Base-by-base conservation (phyloP, 768 basidiomycete species). In the Neoboletus magnificus region DNA sequence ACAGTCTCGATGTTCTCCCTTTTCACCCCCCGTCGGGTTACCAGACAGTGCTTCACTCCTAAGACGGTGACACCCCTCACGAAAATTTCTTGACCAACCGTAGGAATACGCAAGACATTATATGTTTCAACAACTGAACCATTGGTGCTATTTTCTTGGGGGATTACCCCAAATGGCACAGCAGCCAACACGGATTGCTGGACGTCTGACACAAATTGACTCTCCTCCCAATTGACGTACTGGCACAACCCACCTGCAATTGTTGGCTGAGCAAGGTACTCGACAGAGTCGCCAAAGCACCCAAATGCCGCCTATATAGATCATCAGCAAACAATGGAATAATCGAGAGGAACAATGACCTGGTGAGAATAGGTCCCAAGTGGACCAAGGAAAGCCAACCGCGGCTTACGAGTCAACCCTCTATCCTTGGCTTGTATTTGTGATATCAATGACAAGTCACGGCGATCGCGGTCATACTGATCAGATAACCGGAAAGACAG, bases 131-230 rank as follows among this genome's bases (percentile, higher is more conserved):
- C 71, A 8, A 93, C 90, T 18, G 73, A 76, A 12, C 90, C 90
- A 60, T 84, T 86, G 35, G 82, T 86, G 16, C 83, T 83, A 62
- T 93, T 93, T 70, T 93, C 90, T 67, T 89, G 86, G 22, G 90
- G 90, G 29, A 91, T 75, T n/a, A 92, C 76, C 25, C 81, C 89
- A 46, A 82, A 75, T 32, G 74, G 70, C 15, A 72, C 64, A 7
- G 66, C 66, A 12, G 73, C 53, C 7, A 80, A 77, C 39, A 91
- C 68, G 18, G 78, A 69, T 42, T 76, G 66, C 56, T 87, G 84
- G 23, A 86, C 83, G 55, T 80, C 90, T 92, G 65, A 39, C 46
- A 32, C 15, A 37, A 9, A 20, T 59, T 45, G 40, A 54, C 45
- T 25, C n/a, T 32, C n/a, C 22, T 32, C 8, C 37, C 18, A 15